Evolutionary conservation across 352 stramenopile genomes (phyloP).

Genomic region (Aphanomyces cochlioides): DNA sequence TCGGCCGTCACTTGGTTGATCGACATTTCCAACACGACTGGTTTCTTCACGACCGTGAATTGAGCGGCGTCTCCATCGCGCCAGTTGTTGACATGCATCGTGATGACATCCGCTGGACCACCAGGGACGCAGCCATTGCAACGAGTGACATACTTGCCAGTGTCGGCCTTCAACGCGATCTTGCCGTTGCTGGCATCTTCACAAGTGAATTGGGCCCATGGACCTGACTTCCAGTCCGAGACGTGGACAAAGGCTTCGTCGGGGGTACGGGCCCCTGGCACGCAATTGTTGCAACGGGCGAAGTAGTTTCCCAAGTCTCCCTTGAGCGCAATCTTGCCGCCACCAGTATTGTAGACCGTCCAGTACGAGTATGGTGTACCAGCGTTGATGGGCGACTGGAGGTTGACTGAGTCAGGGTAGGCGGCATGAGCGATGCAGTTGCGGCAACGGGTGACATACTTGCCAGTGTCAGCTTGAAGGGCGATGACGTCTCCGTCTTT

Average conservation of each 20-base stretch:
- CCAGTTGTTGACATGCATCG: no score
- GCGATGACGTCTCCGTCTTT: no score
- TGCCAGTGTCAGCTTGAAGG: slow-evolving; percentile 11
- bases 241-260: background rate
- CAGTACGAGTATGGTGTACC: background rate
- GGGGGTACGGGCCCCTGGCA: background rate
- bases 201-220: background rate
- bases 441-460: slow-evolving; percentile 7
- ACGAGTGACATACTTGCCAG: background rate
- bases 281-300: background rate
- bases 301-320: background rate
- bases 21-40: no score
- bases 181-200: background rate
- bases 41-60: no score
- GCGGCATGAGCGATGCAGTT: background rate
- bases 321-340: slow-evolving; percentile 17
- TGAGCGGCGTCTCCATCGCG: no score
- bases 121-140: background rate
- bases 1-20: no score
- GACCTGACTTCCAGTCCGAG: background rate
- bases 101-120: no score
- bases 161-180: background rate
- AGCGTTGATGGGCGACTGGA: background rate
- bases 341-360: background rate
- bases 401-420: background rate